Conservation (phyloP, 2,329 filamentous ascomycete species). For the Grosmannia penicillata region DNA sequence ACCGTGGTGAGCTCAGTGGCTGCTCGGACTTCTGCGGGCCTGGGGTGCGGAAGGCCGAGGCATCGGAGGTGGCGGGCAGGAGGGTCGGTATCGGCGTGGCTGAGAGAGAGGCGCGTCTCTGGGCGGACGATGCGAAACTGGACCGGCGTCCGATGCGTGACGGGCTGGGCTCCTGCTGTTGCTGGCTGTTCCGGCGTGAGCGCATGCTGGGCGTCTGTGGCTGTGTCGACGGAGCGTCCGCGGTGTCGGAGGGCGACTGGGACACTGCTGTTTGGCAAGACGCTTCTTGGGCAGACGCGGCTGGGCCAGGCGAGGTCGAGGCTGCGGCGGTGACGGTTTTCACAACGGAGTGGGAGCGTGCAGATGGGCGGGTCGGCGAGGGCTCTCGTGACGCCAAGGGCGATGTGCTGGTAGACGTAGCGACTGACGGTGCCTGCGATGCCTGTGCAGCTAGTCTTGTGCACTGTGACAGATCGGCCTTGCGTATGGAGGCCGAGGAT, state of each 20-base stretch:
- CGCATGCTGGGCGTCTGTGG: slow-evolving; percentile 16
- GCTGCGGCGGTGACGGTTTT: slow-evolving; percentile 16
- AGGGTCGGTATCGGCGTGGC: slow-evolving; percentile 53
- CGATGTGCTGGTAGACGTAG: slow-evolving; percentile 16
- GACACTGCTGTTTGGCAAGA: background rate
- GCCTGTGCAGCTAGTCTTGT: slow-evolving; percentile 9
- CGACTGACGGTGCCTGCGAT: slow-evolving; percentile 12
- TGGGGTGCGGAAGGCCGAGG: slow-evolving; percentile 40
- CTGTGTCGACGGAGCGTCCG: background rate
- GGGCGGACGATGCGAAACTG: slow-evolving; percentile 42
- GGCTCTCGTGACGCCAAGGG: slow-evolving; percentile 26
- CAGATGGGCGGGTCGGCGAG: slow-evolving; percentile 28
- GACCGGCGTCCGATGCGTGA: slow-evolving; percentile 34
- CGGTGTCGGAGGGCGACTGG: background rate
- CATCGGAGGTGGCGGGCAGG: slow-evolving; percentile 43
- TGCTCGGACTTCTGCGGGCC: slow-evolving; percentile 50
- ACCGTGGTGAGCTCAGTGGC: slow-evolving; percentile 45
- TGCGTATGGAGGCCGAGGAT: slow-evolving; percentile 11
- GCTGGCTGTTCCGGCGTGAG: slow-evolving; percentile 53
- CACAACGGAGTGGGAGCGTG: slow-evolving; percentile 14
- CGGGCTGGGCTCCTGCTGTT: slow-evolving; percentile 48
- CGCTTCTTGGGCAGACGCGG: background rate
- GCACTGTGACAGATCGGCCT: slow-evolving; percentile 9
- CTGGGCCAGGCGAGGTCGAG: background rate
- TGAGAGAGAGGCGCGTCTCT: slow-evolving; percentile 45